Evolutionary conservation across 2,329 filamentous ascomycete species (phyloP).

Genomic region (Sporothrix humicola): DNA sequence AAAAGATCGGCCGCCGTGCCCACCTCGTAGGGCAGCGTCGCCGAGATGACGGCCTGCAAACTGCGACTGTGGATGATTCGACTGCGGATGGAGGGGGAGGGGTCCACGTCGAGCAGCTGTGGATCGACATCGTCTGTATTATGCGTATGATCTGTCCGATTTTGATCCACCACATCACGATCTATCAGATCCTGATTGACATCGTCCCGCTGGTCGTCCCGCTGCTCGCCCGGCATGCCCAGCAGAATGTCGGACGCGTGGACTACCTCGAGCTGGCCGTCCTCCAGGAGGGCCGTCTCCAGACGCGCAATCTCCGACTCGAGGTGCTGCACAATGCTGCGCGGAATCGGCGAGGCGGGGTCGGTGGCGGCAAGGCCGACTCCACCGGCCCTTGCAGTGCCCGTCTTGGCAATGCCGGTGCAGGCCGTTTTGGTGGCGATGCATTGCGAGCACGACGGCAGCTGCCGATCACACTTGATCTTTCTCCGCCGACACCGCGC

Average conservation of each 20-base stretch:
- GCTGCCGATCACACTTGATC: slow-evolving; percentile 38
- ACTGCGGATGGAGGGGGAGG: slow-evolving; percentile 34
- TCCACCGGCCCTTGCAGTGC: too few relatives aligned
- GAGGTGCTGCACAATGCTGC: slow-evolving; percentile 46
- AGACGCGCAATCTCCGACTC: slow-evolving; percentile 46
- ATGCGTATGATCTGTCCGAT: background rate
- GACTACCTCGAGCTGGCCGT: slow-evolving; percentile 39
- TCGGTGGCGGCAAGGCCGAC: too few relatives aligned
- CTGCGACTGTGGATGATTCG: slow-evolving; percentile 41
- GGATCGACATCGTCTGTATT: background rate
- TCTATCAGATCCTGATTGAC: background rate
- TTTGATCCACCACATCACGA: background rate
- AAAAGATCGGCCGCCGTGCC: slow-evolving; percentile 43
- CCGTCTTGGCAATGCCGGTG: slow-evolving; percentile 40
- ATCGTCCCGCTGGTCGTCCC: background rate
- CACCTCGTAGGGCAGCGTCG: slow-evolving; percentile 42
- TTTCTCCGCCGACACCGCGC: slow-evolving; percentile 36
- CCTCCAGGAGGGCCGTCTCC: slow-evolving; percentile 42
- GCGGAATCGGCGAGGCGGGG: slow-evolving; percentile 37
- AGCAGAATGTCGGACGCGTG: slow-evolving; percentile 37
- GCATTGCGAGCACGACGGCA: slow-evolving; percentile 44
- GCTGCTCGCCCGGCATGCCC: slow-evolving; percentile 28
- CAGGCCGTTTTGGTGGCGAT: slow-evolving; percentile 39
- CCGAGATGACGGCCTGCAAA: slow-evolving; percentile 43
- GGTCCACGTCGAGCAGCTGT: background rate